These are phyloP conservation scores for Coemansia sp. DNA, from an alignment of 371 early-diverging fungal species.

Conservation along the genomic window DNA sequence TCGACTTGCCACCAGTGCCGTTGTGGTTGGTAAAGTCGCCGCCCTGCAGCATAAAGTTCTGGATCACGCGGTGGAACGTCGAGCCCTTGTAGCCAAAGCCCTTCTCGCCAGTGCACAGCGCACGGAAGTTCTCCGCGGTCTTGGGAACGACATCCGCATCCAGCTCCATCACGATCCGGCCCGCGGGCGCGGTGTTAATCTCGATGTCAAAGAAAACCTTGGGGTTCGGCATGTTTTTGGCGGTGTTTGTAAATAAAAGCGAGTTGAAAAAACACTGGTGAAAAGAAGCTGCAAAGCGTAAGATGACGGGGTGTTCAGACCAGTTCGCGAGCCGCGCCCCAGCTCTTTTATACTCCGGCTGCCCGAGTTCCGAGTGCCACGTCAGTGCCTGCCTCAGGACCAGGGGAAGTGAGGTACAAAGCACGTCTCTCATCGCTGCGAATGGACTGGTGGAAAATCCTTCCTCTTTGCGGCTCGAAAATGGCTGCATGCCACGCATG, in stretches of 20 bases:
- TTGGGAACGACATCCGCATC: constrained; percentile 89
- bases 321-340: too few species aligned
- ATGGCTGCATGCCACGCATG: not conserved
- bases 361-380: not conserved
- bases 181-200: constrained; percentile 68
- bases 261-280: not conserved
- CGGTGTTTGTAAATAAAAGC: constrained; percentile 3
- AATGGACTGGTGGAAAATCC: not conserved
- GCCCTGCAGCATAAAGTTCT: constrained; percentile 99
- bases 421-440: too few species aligned
- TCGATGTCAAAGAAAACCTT: constrained; percentile 88
- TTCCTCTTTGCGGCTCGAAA: constrained; percentile 2
- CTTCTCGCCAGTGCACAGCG: constrained; percentile 64
- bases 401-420: too few species aligned
- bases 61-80: constrained; percentile 93
- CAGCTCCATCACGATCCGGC: constrained; percentile 95
- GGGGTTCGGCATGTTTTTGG: constrained; percentile 28
- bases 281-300: not conserved
- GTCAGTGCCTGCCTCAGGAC: not conserved
- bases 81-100: constrained; percentile 88
- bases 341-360: not conserved
- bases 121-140: constrained; percentile 98
- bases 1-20: constrained; percentile 95
- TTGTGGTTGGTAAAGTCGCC: constrained; percentile 94
- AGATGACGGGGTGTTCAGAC: too few species aligned